Base-by-base conservation (phyloP, 225 moss, liverwort and hornwort genomes). In the Marchantia polymorpha region DNA sequence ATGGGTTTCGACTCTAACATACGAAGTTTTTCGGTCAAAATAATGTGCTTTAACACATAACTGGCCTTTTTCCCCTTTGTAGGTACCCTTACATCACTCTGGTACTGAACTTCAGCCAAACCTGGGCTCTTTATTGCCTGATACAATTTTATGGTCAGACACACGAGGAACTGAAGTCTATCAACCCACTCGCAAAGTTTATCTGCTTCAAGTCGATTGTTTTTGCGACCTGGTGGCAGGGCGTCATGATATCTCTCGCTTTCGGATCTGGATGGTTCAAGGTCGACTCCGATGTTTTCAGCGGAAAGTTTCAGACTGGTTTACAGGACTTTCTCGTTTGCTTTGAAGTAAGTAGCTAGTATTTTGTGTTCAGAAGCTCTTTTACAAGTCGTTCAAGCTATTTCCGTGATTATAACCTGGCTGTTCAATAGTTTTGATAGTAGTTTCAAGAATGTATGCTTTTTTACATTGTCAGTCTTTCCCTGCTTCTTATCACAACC, bases 191-290 rank as follows among this genome's bases (percentile, higher is more conserved):
- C 70, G 95, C 91, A 27, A 99, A 99, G 84, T 99, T 99, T 63
- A 82, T 99, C 77, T 99, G 99, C 80, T 99, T 99, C 87, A 99
- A 99, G 83, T 93, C 99, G 47, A 99, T 99, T 69, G 91, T 99
- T 58, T 99, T 99, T 84, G 99, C 99, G 84, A 99, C 99, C 12
- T 99, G 99, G 99, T 99, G 99, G 99, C 99, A 99, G 84, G 99
- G 95, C 39, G 99, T 99, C 52, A 82, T 93, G 75, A 85, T 99
- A 77, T 95, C 95, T 25, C 90, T 90, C 67, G 86, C 92, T 79
- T 99, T 99, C 86, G 83, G 90, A 80, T 92, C 84, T 82, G 85
- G 85, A 11, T 88, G 87, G 87, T 68, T 83, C 73, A 55, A 76
- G 0, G 56, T 87, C 23, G 80, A 90, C 78, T 82, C 88, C 54